These are phyloP conservation scores for Ustilago shanxiensis DNA, from an alignment of 1,284 basidiomycete genomes.

Conservation along the genomic window DNA sequence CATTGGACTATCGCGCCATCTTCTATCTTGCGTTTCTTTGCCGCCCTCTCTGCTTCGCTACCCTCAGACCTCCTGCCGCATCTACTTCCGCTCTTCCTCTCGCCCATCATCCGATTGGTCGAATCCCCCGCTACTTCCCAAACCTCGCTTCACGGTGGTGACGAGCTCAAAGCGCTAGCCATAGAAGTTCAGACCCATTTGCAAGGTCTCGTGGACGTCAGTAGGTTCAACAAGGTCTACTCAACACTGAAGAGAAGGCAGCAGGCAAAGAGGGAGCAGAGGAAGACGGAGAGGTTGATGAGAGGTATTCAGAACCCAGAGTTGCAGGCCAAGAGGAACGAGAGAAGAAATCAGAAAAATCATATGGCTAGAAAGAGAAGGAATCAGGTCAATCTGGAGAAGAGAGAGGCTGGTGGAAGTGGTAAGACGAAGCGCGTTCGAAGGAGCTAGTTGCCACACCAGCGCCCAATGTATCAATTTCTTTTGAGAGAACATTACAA, in stretches of 20 bases:
- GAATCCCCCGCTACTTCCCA: constrained; percentile 81
- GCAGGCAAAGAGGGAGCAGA: constrained; percentile 78
- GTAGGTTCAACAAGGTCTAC: constrained; percentile 83
- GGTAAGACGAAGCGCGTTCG: constrained; percentile 40
- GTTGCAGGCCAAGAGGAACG: constrained; percentile 41
- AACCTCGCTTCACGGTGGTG: constrained; percentile 67
- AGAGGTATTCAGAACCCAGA: constrained; percentile 61
- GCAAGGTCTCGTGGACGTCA: constrained; percentile 85
- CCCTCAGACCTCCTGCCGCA: constrained; percentile 72
- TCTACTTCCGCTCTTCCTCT: constrained; percentile 86
- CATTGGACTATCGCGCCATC: constrained; percentile 84
- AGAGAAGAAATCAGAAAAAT: constrained; percentile 31
- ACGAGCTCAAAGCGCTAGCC: constrained; percentile 84
- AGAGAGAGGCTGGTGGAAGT: constrained; percentile 40
- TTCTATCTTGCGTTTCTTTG: constrained; percentile 77
- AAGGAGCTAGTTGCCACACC: constrained; percentile 4
- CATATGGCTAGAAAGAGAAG: constrained; percentile 37
- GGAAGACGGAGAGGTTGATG: constrained; percentile 78
- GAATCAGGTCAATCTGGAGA: constrained; percentile 36
- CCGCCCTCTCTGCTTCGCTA: constrained; percentile 40
- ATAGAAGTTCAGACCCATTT: constrained; percentile 89
- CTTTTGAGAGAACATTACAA: not conserved
- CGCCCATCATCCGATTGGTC: constrained; percentile 85
- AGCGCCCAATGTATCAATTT: not conserved
- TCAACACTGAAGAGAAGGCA: constrained; percentile 82